Evolutionary conservation across 768 basidiomycete species (phyloP), one percentile per base, ranked within the genome.

Genomic region (Leccinum uliginosum): DNA sequence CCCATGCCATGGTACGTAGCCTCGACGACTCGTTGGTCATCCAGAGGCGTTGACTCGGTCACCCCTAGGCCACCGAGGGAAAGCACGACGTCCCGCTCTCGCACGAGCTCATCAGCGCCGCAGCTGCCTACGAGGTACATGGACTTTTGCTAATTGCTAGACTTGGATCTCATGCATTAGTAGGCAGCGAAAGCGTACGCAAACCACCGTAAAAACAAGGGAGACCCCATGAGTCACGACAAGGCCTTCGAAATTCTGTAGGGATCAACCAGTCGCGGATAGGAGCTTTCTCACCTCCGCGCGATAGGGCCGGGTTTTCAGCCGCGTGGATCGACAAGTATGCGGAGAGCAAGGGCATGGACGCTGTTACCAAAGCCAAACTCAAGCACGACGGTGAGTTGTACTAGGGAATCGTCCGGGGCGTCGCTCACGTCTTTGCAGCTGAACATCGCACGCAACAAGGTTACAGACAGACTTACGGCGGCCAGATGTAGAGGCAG

Each of bases 161-260:
- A 12, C 11, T 11, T 38, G 10, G 6, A 23, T 4, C 14, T 47
- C 29, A 11, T 23, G n/a, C 30, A 29, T 27, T n/a, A 24, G 15
- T 26, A 72, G 69, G 69, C 65, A 21, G 70, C 69, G 5, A 73
- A 73, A 40, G 62, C 62, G 1, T 71, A 73, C 58, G 57, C 67
- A 53, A 4, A 66, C 3, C 67, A 71, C 34, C 47, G 65, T 53
- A 34, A 3, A 9, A 12, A 10, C 17, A 43, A 62, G 1, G 65
- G 71, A 6, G 58, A 63, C 29, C 69, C 69, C 5, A 59, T 54
- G 30, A 69, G 51, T 10, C 70, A 71, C 11, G 45, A 56, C 11
- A 64, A 55, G 50, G 67, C 67, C 19, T 11, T 65, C 1, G 60
- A 67, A 26, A 35, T 71, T 26, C 49, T 71, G 70, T 71, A 63